These are phyloP conservation scores for Mariannaea elegans DNA, from an alignment of 2,329 filamentous ascomycete species.

Conservation along the genomic window DNA sequence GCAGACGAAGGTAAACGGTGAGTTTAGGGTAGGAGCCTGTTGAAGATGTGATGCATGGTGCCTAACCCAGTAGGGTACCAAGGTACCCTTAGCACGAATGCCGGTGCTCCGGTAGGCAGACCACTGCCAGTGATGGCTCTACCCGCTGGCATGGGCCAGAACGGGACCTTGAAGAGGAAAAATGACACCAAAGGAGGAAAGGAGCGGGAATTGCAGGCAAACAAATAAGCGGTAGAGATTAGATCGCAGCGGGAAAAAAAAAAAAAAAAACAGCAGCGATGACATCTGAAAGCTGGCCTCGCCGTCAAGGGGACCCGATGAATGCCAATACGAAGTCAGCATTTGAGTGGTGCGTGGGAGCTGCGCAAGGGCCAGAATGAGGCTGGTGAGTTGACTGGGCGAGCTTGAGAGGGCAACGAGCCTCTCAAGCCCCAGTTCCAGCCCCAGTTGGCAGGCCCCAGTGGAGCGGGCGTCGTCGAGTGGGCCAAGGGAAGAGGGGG, in stretches of 20 bases:
- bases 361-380: slow-evolving; percentile 29
- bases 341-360: slow-evolving; percentile 20
- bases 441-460: slow-evolving; percentile 24
- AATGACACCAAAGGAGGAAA: neutral
- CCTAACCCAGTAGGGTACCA: neutral
- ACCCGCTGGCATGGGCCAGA: neutral
- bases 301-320: slow-evolving; percentile 5
- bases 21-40: slow-evolving; percentile 16
- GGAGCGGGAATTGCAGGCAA: neutral
- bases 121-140: slow-evolving; percentile 1
- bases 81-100: neutral
- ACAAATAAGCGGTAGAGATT: neutral
- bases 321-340: slow-evolving; percentile 9
- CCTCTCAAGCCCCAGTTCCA: slow-evolving; percentile 20
- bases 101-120: neutral
- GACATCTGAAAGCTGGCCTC: slow-evolving; percentile 10
- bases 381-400: slow-evolving; percentile 27
- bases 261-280: slow-evolving; percentile 4
- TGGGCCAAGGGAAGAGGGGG: slow-evolving; percentile 30
- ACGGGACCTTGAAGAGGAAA: neutral
- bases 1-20: neutral
- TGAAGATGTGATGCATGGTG: neutral
- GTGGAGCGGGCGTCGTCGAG: slow-evolving; percentile 6
- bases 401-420: slow-evolving; percentile 12
- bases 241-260: slow-evolving; percentile 8